Conservation (phyloP, 352 stramenopile genomes). For the Pythium phragmiticola region DNA sequence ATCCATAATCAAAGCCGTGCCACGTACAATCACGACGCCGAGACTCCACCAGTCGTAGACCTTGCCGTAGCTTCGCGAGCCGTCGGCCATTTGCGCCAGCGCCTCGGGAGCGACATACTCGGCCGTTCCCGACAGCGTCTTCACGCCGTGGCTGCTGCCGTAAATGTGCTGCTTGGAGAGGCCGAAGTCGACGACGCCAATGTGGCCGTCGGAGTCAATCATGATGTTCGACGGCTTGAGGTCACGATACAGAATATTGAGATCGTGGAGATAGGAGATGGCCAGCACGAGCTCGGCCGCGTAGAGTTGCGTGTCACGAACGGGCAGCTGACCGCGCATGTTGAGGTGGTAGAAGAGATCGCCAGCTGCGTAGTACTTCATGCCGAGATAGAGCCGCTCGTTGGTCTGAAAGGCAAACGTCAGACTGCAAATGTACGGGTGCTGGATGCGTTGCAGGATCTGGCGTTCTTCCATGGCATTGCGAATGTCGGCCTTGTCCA, state of each 20-base stretch:
- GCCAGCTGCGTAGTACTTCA: constrained; percentile 89
- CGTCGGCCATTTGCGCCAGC: constrained; percentile 76
- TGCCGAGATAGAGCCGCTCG: constrained; percentile 85
- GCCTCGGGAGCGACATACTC: constrained; percentile 88
- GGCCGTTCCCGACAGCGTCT: constrained; percentile 82
- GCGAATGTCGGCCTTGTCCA: constrained; percentile 80
- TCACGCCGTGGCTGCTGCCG: constrained; percentile 80
- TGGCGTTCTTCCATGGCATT: constrained; percentile 90
- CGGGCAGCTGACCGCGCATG: constrained; percentile 62
- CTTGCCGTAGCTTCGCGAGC: constrained; percentile 84
- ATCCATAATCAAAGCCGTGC: neutral
- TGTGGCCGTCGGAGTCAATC: constrained; percentile 87
- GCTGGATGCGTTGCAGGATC: constrained; percentile 86
- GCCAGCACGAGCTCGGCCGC: constrained; percentile 83
- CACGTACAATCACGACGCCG: constrained; percentile 79
- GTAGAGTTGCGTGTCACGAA: constrained; percentile 74
- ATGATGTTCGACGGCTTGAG: constrained; percentile 90
- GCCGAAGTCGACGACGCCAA: constrained; percentile 87
- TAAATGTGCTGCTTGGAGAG: constrained; percentile 89
- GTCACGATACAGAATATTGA: constrained; percentile 89
- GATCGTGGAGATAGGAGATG: constrained; percentile 87
- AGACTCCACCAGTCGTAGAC: constrained; percentile 90
- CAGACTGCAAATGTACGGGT: constrained; percentile 87
- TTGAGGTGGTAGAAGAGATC: constrained; percentile 90
- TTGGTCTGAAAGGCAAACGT: constrained; percentile 90